Evolutionary conservation across 371 early-diverging fungal genomes (phyloP), one percentile per base, ranked within the genome.

Genomic region (Mucor racemosus): DNA sequence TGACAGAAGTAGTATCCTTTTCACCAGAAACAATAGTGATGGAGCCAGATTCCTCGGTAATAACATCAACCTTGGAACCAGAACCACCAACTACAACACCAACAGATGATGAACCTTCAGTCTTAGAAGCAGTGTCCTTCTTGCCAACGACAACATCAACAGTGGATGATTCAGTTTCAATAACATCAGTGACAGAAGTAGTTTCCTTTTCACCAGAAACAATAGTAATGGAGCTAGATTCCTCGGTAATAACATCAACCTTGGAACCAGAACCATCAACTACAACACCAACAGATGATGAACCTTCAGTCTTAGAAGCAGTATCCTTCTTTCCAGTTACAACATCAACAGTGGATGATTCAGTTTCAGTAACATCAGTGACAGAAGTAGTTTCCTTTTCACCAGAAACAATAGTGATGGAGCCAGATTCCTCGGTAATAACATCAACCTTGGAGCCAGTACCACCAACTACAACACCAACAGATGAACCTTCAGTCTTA

Each of bases 181-280:
- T 53, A 40, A n/a, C 39, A 34, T 48, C 53, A 59, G 40, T 14
- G 19, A 26, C 57, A 21, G 42, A 15, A 7, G 19, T 50, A 38
- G 31, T 15, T 9, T 34, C 41, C 42, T 59, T 54, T n/a, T 42
- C 19, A 8, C 55, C 57, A 56, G 38, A 35, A 39, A 31, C 58
- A 50, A 62, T 34, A 40, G 56, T 39, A 21, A 39, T 56, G 41
- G 40, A 35, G 40, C 14, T 21, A 35, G 54, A 44, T 3, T 41
- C 67, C 0, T 34, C n/a, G 26, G 38, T 21, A 6, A 39, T 7
- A 21, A 40, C 36, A 19, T 48, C 14, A n/a, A 40, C 40, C 31
- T 33, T 19, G 1, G 53, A 36, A 1, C 40, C 44, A 41, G 60
- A 53, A 11, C 58, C 64, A 44, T 35, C 60, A 44, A 54, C 60